phyloP scores from a whole-genome alignment of 1,139 yeast genomes.

The Lodderomyces theae region DNA sequence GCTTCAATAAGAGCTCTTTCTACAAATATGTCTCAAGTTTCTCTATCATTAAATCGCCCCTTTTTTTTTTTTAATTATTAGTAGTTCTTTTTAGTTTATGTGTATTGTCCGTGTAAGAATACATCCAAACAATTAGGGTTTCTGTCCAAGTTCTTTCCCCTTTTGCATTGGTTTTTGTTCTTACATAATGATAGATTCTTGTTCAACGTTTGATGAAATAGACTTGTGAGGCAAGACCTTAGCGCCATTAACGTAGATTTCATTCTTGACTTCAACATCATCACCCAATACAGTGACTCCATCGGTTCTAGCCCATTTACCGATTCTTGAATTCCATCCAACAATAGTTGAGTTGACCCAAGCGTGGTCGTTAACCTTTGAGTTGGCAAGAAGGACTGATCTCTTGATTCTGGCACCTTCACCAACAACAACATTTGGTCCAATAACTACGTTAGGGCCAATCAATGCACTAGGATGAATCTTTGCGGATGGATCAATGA shows the following conservation, averaged over 20 bases:
- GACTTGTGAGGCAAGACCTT: conserved; percentile 98
- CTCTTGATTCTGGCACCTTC: conserved; percentile 99
- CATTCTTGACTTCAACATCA: conserved; percentile 97
- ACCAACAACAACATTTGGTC: conserved; percentile 94
- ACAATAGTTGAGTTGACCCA: conserved; percentile 97
- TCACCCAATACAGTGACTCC: conserved; percentile 98
- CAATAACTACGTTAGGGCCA: conserved; percentile 98
- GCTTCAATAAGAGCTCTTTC: too few species aligned
- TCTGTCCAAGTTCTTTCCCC: conserved; percentile 11
- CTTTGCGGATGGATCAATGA: conserved; percentile 93
- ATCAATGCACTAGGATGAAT: conserved; percentile 91
- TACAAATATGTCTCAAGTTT: not conserved
- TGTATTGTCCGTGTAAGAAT: not conserved
- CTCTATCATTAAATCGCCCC: too few species aligned
- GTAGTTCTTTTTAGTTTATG: too few species aligned
- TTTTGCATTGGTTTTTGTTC: too few species aligned
- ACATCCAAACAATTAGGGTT: not conserved
- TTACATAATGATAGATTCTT: conserved; percentile 97
- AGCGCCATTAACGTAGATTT: conserved; percentile 98
- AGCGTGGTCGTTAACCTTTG: conserved; percentile 94
- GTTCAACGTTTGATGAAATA: conserved; percentile 93
- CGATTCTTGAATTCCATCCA: conserved; percentile 98
- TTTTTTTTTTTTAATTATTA: too few species aligned
- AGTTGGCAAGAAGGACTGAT: conserved; percentile 88
- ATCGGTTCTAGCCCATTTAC: conserved; percentile 99